These are phyloP conservation scores for Bryopsis sp. DNA, from an alignment of 139 green algal genomes.

Conservation along the genomic window DNA sequence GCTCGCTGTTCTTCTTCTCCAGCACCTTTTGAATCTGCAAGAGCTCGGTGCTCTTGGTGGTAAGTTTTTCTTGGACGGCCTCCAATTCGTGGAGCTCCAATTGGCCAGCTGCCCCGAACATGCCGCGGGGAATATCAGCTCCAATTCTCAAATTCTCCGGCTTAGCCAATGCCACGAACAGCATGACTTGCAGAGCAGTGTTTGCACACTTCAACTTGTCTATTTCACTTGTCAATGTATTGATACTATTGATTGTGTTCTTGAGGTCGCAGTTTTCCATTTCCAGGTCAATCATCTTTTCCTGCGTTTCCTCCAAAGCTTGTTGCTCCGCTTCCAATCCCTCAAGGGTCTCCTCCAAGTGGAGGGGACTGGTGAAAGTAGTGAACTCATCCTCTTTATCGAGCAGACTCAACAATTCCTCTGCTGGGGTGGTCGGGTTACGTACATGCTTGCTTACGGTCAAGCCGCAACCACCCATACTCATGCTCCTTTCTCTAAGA, in stretches of 20 bases:
- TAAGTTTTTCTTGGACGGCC: too few relatives aligned
- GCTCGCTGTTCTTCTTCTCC: too few relatives aligned
- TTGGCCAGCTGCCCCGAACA: too few relatives aligned
- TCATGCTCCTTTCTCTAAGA: too few relatives aligned
- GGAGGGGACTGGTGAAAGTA: conserved; percentile 13
- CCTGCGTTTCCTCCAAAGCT: conserved; percentile 1
- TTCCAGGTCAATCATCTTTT: conserved; percentile 11
- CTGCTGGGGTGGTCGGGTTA: not conserved
- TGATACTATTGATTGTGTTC: not conserved
- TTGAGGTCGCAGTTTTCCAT: conserved; percentile 17
- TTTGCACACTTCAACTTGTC: not conserved
- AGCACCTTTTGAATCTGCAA: too few relatives aligned
- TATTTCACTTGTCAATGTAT: not conserved
- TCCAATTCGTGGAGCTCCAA: too few relatives aligned
- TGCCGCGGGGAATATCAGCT: too few relatives aligned
- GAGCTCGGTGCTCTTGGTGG: too few relatives aligned
- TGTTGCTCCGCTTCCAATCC: not conserved
- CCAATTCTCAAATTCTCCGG: too few relatives aligned
- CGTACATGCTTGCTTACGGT: too few relatives aligned
- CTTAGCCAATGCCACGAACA: conserved; percentile 4
- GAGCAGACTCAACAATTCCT: conserved; percentile 1
- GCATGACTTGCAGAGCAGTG: not conserved
- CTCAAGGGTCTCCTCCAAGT: conserved; percentile 17
- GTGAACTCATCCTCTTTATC: conserved; percentile 5
- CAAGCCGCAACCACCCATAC: too few relatives aligned